These are phyloP conservation scores for Gigaspora rosea DNA, from an alignment of 192 early-diverging fungal genomes.

Conservation along the genomic window DNA sequence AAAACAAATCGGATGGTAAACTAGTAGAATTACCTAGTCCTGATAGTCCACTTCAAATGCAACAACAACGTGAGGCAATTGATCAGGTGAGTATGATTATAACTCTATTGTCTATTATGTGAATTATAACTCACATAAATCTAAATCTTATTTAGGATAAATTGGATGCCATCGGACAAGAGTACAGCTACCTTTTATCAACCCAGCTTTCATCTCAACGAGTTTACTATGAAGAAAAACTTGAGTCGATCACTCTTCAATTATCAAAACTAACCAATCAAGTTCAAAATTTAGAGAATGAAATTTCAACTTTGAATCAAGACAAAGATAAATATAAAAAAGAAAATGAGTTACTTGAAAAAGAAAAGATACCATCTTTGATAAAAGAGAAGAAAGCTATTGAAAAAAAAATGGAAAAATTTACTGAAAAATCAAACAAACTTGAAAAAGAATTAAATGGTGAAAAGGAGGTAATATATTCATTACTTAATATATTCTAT, in stretches of 20 bases:
- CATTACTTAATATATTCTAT: background rate
- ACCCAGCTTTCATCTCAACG: slow-evolving; percentile 89
- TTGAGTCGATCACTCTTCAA: slow-evolving; percentile 54
- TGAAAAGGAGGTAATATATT: slow-evolving; percentile 69
- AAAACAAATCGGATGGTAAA: slow-evolving; percentile 90
- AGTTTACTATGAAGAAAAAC: slow-evolving; percentile 76
- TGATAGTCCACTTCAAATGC: background rate
- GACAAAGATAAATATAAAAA: slow-evolving; percentile 33
- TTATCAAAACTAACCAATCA: slow-evolving; percentile 48
- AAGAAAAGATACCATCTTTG: slow-evolving; percentile 39
- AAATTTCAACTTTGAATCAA: slow-evolving; percentile 34
- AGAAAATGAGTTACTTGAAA: slow-evolving; percentile 42
- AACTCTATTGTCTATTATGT: background rate
- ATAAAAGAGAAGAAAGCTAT: slow-evolving; percentile 50
- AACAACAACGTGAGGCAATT: slow-evolving; percentile 1
- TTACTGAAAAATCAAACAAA: slow-evolving; percentile 54
- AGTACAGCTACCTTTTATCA: slow-evolving; percentile 81
- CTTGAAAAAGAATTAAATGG: slow-evolving; percentile 67
- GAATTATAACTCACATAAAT: background rate
- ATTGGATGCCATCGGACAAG: slow-evolving; percentile 71
- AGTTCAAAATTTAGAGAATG: slow-evolving; percentile 42
- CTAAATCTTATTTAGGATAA: slow-evolving; percentile 64
- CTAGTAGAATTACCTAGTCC: slow-evolving; percentile 80
- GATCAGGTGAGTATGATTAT: background rate
- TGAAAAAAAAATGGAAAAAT: slow-evolving; percentile 60